Evolutionary conservation across 2,329 filamentous ascomycete genomes (phyloP).

Genomic region (Aspergillus fructus): DNA sequence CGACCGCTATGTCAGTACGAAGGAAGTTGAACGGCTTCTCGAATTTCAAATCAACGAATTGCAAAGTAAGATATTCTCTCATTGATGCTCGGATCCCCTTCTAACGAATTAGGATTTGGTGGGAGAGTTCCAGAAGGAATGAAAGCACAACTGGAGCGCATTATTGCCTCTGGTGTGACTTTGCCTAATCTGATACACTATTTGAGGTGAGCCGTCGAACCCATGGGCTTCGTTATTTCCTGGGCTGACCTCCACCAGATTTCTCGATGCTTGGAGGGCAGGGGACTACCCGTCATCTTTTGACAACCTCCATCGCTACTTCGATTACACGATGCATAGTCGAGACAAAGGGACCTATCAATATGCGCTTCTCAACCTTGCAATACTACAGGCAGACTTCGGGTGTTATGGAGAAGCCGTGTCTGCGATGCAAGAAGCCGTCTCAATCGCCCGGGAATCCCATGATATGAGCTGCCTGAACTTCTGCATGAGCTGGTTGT

Average conservation of each 20-base stretch:
- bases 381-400: slow-evolving; percentile 92
- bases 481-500: slow-evolving; percentile 93
- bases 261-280: slow-evolving; percentile 87
- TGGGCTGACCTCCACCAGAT: slow-evolving; percentile 51
- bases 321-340: slow-evolving; percentile 91
- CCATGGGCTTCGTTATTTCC: not conserved
- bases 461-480: slow-evolving; percentile 90
- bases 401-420: slow-evolving; percentile 86
- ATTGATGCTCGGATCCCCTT: not conserved
- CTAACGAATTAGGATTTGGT: slow-evolving; percentile 63
- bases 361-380: slow-evolving; percentile 89
- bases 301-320: slow-evolving; percentile 89
- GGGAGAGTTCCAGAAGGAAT: slow-evolving; percentile 74
- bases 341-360: slow-evolving; percentile 85
- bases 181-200: slow-evolving; percentile 75
- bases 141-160: slow-evolving; percentile 65
- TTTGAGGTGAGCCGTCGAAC: slow-evolving; percentile 54
- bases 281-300: slow-evolving; percentile 89
- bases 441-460: slow-evolving; percentile 91
- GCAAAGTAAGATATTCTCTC: slow-evolving; percentile 59
- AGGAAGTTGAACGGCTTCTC: slow-evolving; percentile 77
- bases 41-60: slow-evolving; percentile 88
- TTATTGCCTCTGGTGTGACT: slow-evolving; percentile 66
- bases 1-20: slow-evolving; percentile 61
- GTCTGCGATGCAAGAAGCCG: slow-evolving; percentile 91